phyloP scores from a whole-genome alignment of 1,284 basidiomycete species.

The Tilletia setariae region DNA sequence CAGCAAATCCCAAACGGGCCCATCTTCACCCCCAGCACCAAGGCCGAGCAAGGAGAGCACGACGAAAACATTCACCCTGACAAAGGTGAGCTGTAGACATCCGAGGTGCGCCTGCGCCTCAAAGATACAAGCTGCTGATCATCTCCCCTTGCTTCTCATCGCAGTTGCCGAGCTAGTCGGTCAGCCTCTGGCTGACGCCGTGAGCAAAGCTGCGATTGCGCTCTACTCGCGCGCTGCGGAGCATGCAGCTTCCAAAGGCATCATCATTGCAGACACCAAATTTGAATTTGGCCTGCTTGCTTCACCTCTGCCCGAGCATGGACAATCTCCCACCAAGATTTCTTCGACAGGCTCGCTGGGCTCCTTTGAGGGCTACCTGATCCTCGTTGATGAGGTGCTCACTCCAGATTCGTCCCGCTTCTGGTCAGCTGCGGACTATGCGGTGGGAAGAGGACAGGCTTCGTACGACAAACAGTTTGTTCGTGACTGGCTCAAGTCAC shows the following conservation, averaged over 20 bases:
- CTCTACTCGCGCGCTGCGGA: constrained; percentile 75
- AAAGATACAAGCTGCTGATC: no score
- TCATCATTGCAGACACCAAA: constrained; percentile 94
- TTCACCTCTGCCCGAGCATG: constrained; percentile 15
- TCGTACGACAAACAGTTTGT: constrained; percentile 98
- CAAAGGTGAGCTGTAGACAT: constrained; percentile 61
- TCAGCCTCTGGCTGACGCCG: constrained; percentile 62
- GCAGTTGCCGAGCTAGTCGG: constrained; percentile 39
- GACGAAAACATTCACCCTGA: constrained; percentile 97
- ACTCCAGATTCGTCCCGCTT: constrained; percentile 97
- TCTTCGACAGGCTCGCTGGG: constrained; percentile 13
- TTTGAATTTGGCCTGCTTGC: constrained; percentile 74
- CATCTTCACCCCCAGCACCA: constrained; percentile 93
- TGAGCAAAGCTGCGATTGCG: constrained; percentile 65
- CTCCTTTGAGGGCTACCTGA: constrained; percentile 59
- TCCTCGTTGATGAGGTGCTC: constrained; percentile 90
- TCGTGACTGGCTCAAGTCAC: constrained; percentile 68
- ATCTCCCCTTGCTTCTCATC: no score
- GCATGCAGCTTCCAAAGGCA: constrained; percentile 72
- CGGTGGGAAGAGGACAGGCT: constrained; percentile 71
- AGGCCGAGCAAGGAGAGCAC: constrained; percentile 88
- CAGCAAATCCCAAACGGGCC: constrained; percentile 63
- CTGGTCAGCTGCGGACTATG: constrained; percentile 78
- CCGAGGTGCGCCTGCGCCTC: neutral
- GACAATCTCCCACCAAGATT: constrained; percentile 23